phyloP scores from a whole-genome alignment of 495 filamentous ascomycete genomes.

The Hypoxylon fuscum region DNA sequence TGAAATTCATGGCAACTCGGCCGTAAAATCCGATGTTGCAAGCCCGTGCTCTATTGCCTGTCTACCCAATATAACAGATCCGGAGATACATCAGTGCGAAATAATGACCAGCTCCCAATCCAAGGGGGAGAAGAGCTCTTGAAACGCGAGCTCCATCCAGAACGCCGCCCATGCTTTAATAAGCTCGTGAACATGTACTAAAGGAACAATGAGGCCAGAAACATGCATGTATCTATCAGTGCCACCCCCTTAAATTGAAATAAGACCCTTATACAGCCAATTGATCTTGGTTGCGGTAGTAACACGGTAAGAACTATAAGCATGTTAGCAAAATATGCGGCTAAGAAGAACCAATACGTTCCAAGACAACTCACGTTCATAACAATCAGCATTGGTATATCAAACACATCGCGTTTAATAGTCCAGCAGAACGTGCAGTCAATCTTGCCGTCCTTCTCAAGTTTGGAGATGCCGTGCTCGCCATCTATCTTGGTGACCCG shows the following conservation, averaged over 20 bases:
- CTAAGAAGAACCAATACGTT: background rate
- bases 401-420: conserved; percentile 95
- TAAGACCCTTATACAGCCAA: conserved; percentile 54
- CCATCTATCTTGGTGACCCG: conserved; percentile 71
- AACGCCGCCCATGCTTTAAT: conserved; percentile 48
- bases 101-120: conserved; percentile 41
- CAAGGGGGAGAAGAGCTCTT: conserved; percentile 32
- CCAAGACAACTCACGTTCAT: conserved; percentile 81
- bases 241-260: background rate
- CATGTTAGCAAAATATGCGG: conserved; percentile 27
- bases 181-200: conserved; percentile 15
- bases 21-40: conserved; percentile 13
- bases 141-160: conserved; percentile 41
- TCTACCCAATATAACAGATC: conserved; percentile 31
- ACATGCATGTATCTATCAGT: conserved; percentile 28
- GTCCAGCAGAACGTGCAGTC: conserved; percentile 97
- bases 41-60: conserved; percentile 40
- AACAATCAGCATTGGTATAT: conserved; percentile 97
- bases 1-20: conserved; percentile 36
- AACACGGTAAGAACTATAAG: conserved; percentile 61
- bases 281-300: conserved; percentile 58
- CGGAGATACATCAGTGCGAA: conserved; percentile 38
- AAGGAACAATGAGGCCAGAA: conserved; percentile 16
- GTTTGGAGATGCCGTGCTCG: conserved; percentile 77
- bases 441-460: conserved; percentile 88